Conservation (phyloP, 805 yeast species). For the Peterozyma xylosa region DNA sequence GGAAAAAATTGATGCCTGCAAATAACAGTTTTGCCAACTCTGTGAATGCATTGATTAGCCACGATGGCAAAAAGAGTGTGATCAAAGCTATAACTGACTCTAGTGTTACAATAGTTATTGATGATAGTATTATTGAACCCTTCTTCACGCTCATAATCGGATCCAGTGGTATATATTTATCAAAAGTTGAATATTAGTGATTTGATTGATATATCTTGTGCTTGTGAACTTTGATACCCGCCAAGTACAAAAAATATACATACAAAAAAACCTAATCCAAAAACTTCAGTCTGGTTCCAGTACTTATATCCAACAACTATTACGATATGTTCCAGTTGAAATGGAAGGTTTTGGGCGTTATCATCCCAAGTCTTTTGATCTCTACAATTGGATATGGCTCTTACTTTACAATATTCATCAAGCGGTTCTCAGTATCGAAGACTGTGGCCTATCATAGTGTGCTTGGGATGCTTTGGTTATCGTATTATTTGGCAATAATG, state of each 20-base stretch:
- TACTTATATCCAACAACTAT: no score
- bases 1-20: constrained; percentile 1
- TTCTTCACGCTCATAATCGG: constrained; percentile 1
- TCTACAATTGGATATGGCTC: constrained; percentile 54
- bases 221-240: no score
- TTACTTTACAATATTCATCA: constrained; percentile 45
- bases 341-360: constrained; percentile 41
- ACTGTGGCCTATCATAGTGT: constrained; percentile 42
- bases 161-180: no score
- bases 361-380: constrained; percentile 64
- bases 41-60: constrained; percentile 4
- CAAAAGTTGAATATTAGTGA: no score
- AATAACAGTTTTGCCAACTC: constrained; percentile 1
- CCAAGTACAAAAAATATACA: no score
- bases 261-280: no score
- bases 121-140: constrained; percentile 1
- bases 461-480: constrained; percentile 59
- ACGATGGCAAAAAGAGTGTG: constrained; percentile 4
- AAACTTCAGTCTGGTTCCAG: no score
- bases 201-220: no score
- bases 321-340: constrained; percentile 20
- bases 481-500: constrained; percentile 63
- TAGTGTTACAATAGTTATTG: constrained; percentile 1
- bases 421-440: constrained; percentile 27
- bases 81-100: constrained; percentile 5